Evolutionary conservation across 2,329 filamentous ascomycete genomes (phyloP).

Genomic region (Aspergillus sergii): DNA sequence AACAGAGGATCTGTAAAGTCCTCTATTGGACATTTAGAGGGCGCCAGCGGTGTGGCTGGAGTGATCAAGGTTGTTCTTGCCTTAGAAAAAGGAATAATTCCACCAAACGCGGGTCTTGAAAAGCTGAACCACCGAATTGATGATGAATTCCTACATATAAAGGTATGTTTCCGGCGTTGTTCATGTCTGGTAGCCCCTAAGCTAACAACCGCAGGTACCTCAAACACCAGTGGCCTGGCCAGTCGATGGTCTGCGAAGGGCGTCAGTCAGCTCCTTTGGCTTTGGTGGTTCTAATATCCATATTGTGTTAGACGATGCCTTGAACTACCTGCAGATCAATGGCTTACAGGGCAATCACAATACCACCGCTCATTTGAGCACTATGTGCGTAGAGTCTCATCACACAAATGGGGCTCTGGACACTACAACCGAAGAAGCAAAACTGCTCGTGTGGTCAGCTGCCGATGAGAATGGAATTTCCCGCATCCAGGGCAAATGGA

Average conservation of each 20-base stretch:
- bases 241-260: neutral
- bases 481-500: constrained; percentile 1
- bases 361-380: neutral
- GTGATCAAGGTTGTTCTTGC: constrained; percentile 19
- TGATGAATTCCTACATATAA: constrained; percentile 1
- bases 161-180: neutral
- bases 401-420: neutral
- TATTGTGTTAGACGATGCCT: constrained; percentile 2
- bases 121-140: constrained; percentile 3
- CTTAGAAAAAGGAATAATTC: constrained; percentile 23
- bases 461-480: constrained; percentile 6
- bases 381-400: neutral
- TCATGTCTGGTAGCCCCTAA: neutral
- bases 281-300: constrained; percentile 12
- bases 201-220: neutral
- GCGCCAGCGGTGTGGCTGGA: constrained; percentile 30
- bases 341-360: neutral
- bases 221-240: neutral
- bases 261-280: constrained; percentile 8
- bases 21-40: constrained; percentile 31
- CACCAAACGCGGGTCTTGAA: constrained; percentile 3
- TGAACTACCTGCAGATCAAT: neutral
- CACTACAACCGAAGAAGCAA: neutral
- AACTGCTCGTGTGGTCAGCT: constrained; percentile 1
- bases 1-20: constrained; percentile 27